Base-by-base conservation (phyloP, 108 stramenopile species). In the Fragilariopsis cylindrus region DNA sequence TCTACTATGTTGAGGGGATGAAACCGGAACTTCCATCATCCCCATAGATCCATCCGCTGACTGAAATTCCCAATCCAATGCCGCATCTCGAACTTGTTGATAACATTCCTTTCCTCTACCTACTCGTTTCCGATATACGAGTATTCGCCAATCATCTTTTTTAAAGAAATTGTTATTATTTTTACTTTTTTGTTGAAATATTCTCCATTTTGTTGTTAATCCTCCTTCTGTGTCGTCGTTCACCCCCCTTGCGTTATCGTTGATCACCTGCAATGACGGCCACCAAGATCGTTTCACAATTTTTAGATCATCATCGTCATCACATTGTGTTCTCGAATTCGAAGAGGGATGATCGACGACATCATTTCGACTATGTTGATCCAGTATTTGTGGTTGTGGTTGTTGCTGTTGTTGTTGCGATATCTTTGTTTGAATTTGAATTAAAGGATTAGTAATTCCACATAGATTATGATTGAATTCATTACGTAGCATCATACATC, bases 361-460 rank as follows among this genome's bases (percentile, higher is more conserved):
- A 30, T 30, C 30, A 30, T 30, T 30, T 30, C 30, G 30, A 30
- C 1, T 30, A 30, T 30, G 30, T 30, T 30, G 30, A 30, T 30
- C 30, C 30, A 30, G 30, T 3, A 63, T 45, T 12, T 63, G 21
- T 45, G 62, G 3, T 8, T 45, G 21, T 7, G 3, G 11, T 45
- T 63, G 43, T n/a, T 2, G 42, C 42, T 12, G 42, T 43, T 75
- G 46, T 12, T 65, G 43, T 16, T 44, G 40, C 21, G 39, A 2
- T 16, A 48, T 30, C n/a, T 53, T 12, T 21, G n/a, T 3, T 42
- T 50, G 69, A 40, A 79, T 40, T 42, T 81, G 76, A 12, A 81
- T 40, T 13, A 48, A 79, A 21, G 85, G 85, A 77, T 85, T 79
- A 4, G 85, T 85, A 73, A 85, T 82, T 11, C 85, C 85, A 3